These are phyloP conservation scores for Pueraria montana DNA, from an alignment of 306 rosid genomes.

Conservation along the genomic window DNA sequence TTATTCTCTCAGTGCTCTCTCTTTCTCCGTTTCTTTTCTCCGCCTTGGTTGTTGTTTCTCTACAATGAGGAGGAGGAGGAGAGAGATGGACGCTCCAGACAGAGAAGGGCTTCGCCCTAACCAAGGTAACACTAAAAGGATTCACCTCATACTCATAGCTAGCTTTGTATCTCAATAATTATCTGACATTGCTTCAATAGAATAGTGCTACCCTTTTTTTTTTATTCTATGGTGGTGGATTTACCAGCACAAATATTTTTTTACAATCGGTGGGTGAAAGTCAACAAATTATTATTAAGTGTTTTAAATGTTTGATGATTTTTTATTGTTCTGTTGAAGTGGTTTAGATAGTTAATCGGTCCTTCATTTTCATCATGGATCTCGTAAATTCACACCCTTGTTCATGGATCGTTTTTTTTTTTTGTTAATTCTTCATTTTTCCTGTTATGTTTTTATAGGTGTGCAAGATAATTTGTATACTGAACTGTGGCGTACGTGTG, in stretches of 20 bases:
- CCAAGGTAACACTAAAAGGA: background rate
- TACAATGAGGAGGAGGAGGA: constrained; percentile 34
- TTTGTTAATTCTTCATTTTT: background rate
- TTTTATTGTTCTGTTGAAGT: background rate
- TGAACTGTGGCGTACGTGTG: constrained; percentile 67
- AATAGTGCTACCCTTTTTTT: background rate
- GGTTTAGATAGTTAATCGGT: background rate
- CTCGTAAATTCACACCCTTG: background rate
- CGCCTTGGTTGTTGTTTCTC: background rate
- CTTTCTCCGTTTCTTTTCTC: background rate
- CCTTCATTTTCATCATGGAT: background rate
- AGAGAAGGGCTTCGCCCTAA: background rate
- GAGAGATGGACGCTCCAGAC: constrained; percentile 26
- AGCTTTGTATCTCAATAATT: too few relatives aligned
- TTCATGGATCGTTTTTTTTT: background rate
- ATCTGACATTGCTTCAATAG: background rate
- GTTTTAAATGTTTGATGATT: background rate
- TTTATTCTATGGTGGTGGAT: background rate
- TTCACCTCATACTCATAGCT: too few relatives aligned
- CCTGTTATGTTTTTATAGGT: constrained; percentile 22
- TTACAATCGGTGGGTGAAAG: background rate
- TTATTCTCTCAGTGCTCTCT: background rate
- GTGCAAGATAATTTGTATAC: constrained; percentile 44
- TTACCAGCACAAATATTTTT: background rate
- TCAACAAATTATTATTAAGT: background rate